A percentile compares a stretch with the other conserved stretches of the same genome.
Conservation (phyloP, 2,329 filamentous ascomycete species). For the Paecilomyces fulvus region DNA sequence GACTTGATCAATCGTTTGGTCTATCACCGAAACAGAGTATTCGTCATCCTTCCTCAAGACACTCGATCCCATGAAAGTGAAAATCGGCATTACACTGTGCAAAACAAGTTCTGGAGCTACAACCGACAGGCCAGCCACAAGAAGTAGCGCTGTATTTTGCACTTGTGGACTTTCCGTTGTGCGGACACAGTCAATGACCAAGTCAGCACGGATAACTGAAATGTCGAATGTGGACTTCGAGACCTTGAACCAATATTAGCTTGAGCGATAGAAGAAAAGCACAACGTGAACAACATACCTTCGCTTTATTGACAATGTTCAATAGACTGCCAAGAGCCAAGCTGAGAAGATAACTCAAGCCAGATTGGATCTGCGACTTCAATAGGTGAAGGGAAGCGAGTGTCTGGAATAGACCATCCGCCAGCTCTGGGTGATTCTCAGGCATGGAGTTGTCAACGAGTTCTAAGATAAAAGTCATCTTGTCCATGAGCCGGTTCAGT, state of each 20-base stretch:
- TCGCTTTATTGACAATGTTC: constrained; percentile 72
- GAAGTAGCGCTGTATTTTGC: constrained; percentile 79
- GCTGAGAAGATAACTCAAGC: constrained; percentile 83
- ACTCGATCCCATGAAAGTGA: constrained; percentile 94
- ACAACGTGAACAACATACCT: constrained; percentile 23
- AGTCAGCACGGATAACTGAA: constrained; percentile 73
- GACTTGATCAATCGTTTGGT: constrained; percentile 86
- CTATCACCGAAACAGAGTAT: constrained; percentile 92
- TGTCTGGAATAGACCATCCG: constrained; percentile 71
- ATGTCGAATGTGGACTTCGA: constrained; percentile 56
- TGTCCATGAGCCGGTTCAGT: constrained; percentile 59
- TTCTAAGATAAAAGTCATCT: constrained; percentile 80
- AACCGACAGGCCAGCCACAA: constrained; percentile 78
- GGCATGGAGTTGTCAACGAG: constrained; percentile 74
- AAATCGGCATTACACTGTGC: constrained; percentile 98
- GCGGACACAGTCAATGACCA: constrained; percentile 89
- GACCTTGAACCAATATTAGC: constrained; percentile 4
- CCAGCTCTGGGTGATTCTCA: constrained; percentile 63
- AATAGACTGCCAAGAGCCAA: constrained; percentile 73
- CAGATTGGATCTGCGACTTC: constrained; percentile 70
- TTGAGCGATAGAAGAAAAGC: constrained; percentile 6
- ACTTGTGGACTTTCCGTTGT: constrained; percentile 87
- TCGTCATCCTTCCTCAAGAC: constrained; percentile 89
- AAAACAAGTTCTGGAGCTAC: constrained; percentile 85
- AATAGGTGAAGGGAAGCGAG: constrained; percentile 84